Conservation (phyloP, 805 yeast species). For the Lachancea sp. region DNA sequence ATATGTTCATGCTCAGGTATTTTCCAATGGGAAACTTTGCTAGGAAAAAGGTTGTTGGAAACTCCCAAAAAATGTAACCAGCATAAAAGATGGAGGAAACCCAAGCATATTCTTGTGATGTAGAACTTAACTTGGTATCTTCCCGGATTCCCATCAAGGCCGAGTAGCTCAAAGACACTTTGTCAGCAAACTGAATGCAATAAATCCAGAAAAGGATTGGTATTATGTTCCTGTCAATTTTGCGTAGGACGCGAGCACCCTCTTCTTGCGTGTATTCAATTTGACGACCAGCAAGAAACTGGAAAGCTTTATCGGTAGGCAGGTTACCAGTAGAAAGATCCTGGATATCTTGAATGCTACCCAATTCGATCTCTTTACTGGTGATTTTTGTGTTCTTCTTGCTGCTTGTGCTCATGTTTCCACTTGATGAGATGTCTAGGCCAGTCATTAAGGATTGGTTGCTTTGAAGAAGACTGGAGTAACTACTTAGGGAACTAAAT, state of each 20-base stretch:
- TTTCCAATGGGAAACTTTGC: conserved; percentile 49
- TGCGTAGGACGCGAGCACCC: conserved; percentile 16
- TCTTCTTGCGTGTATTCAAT: neutral
- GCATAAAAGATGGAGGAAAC: conserved; percentile 50
- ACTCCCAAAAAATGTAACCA: conserved; percentile 41
- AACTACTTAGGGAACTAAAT: neutral
- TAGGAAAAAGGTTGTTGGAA: conserved; percentile 10
- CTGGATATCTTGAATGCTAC: neutral
- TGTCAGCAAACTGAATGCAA: conserved; percentile 39
- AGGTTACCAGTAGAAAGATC: neutral
- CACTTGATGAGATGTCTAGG: neutral
- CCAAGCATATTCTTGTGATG: conserved; percentile 38
- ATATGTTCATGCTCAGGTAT: conserved; percentile 38
- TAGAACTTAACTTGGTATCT: conserved; percentile 31
- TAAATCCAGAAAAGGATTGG: conserved; percentile 36
- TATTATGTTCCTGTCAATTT: conserved; percentile 35
- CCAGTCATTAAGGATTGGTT: neutral
- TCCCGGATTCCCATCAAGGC: conserved; percentile 39
- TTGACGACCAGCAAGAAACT: neutral
- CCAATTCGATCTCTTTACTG: neutral
- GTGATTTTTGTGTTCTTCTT: neutral
- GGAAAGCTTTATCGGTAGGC: neutral
- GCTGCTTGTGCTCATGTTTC: neutral
- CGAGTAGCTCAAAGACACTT: conserved; percentile 37
- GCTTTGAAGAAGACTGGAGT: neutral